Evolutionary conservation across 331 rosid genomes (phyloP), one percentile per base, ranked within the genome.

Genomic region (Malus hybrid): DNA sequence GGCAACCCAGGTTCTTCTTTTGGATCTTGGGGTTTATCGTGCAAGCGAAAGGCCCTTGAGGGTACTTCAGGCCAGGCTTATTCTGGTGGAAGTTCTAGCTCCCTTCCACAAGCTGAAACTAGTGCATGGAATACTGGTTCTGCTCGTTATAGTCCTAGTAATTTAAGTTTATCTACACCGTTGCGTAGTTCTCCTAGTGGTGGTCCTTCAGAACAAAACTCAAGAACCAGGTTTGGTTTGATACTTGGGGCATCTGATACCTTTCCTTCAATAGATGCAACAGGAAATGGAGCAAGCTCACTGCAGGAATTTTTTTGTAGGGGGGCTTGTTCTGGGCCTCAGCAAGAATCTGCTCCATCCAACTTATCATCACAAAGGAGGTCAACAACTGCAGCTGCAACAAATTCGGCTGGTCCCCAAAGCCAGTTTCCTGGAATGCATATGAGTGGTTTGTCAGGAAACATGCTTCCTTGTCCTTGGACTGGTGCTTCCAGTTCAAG

Each of bases 1-100:
- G 66, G 79, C 42, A 80, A 80, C 68, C 76, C 91, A 4, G 72
- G 86, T 67, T 83, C 91, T 68, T 81, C 90, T 44, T 81, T 84
- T 46, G 88, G 81, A 27, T 83, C 80, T 76, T 86, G 96, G 91
- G 91, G 92, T 52, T 85, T 89, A 83, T 88, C 92, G 31, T 88
- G 97, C 87, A 92, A 92, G 86, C 82, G 97, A 75, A 92, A 88
- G 85, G 73, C 92, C 67, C 78, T 90, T 80, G 96, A 92, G 82
- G 97, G 86, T 68, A 88, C 86, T 80, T 85, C 97, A 72, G 77
- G 83, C 70, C 90, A 85, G 71, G 78, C 85, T 52, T 82, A 84
- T 73, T 64, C 86, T 7, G 87, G 87, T 66, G 91, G 83, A 81
- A 88, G 90, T 81, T 92, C 91, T 44, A 85, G 86, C 87, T 80